These are phyloP conservation scores for Lasiosphaeris hirsuta DNA, from an alignment of 495 filamentous ascomycete species.

Conservation along the genomic window DNA sequence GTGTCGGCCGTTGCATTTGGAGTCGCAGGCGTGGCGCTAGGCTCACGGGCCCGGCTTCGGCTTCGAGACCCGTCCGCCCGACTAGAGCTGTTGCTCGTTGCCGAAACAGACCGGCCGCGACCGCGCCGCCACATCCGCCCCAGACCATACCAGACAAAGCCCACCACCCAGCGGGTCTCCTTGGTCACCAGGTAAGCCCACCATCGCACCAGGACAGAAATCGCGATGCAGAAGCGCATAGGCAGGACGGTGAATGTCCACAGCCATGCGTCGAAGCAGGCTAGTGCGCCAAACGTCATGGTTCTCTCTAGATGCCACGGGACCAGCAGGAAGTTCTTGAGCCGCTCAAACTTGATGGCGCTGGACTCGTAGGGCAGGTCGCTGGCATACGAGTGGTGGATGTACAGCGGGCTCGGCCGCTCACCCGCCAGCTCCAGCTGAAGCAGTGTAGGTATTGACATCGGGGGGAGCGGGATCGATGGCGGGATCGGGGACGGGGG, in stretches of 20 bases:
- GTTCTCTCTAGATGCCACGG: constrained; percentile 81
- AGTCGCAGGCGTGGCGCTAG: constrained; percentile 13
- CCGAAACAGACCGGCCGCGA: constrained; percentile 42
- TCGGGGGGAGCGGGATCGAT: constrained; percentile 74
- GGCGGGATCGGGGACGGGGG: constrained; percentile 63
- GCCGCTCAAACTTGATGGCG: constrained; percentile 88
- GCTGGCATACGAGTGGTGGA: constrained; percentile 65
- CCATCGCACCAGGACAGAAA: constrained; percentile 70
- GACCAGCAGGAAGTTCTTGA: constrained; percentile 84
- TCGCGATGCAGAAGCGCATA: constrained; percentile 80
- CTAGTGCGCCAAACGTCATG: constrained; percentile 80
- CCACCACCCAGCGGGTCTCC: constrained; percentile 64
- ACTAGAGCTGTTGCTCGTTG: constrained; percentile 21
- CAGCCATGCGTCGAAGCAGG: constrained; percentile 95
- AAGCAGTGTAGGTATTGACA: constrained; percentile 83
- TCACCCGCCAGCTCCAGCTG: constrained; percentile 83
- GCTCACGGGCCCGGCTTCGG: constrained; percentile 33
- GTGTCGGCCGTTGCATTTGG: neutral
- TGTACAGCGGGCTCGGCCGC: constrained; percentile 81
- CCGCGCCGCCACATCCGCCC: constrained; percentile 69
- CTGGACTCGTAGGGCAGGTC: constrained; percentile 94
- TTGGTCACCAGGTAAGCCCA: constrained; percentile 61
- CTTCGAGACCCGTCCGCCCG: constrained; percentile 36
- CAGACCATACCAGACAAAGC: constrained; percentile 70
- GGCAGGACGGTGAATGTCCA: constrained; percentile 94